Conservation (phyloP, 352 stramenopile genomes). For the Phytophthora hibernalis region DNA sequence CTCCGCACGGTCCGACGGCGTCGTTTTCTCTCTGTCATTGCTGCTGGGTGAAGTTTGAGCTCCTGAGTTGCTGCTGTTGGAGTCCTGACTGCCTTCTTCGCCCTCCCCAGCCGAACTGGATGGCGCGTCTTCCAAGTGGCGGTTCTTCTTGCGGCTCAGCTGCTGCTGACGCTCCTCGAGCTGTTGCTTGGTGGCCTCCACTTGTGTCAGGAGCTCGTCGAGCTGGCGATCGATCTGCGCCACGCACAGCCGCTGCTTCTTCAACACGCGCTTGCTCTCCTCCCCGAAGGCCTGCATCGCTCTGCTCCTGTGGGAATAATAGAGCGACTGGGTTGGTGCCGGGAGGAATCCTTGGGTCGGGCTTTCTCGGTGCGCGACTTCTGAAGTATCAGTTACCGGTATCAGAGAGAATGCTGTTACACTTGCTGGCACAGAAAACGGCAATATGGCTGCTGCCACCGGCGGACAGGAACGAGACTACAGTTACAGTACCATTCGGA, state of each 20-base stretch:
- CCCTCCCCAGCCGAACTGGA: conserved; percentile 21
- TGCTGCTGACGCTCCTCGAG: conserved; percentile 66
- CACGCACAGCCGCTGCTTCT: conserved; percentile 72
- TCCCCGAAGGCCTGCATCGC: conserved; percentile 69
- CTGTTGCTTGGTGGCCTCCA: conserved; percentile 64
- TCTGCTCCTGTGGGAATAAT: not conserved
- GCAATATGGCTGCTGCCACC: conserved; percentile 21
- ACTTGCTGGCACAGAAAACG: conserved; percentile 10
- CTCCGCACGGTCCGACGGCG: not conserved
- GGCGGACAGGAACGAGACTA: not conserved
- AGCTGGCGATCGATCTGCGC: conserved; percentile 71
- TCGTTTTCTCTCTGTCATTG: not conserved
- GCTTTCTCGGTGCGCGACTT: conserved; percentile 2
- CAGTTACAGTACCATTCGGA: conserved; percentile 5
- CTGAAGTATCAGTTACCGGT: conserved; percentile 5
- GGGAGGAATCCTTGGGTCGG: not conserved
- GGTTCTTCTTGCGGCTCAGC: conserved; percentile 70
- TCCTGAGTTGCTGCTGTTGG: conserved; percentile 6
- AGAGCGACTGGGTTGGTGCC: not conserved
- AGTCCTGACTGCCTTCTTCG: conserved; percentile 8
- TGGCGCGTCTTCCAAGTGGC: conserved; percentile 18
- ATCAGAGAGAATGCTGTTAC: not conserved
- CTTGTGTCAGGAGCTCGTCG: conserved; percentile 65
- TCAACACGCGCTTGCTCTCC: conserved; percentile 68
- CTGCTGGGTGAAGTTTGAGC: conserved; percentile 6